phyloP scores from a whole-genome alignment of 345 rosid genomes.

The Syzygium aromaticum region DNA sequence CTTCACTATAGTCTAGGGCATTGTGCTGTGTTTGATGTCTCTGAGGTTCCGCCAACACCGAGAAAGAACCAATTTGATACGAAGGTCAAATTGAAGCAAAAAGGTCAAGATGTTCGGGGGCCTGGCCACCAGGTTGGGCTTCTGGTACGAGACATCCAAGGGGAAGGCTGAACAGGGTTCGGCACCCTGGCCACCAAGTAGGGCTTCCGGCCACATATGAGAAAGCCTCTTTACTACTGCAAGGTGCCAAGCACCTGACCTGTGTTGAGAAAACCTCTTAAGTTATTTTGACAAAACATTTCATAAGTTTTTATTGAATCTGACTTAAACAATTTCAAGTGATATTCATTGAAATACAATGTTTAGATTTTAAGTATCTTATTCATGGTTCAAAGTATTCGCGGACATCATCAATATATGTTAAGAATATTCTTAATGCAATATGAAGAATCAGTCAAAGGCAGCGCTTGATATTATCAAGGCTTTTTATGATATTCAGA shows the following conservation, averaged over 20 bases:
- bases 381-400: too few relatives aligned
- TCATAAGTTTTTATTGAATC: too few relatives aligned
- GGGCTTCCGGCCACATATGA: not conserved
- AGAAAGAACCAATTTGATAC: not conserved
- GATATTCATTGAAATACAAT: too few relatives aligned
- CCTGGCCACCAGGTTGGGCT: not conserved
- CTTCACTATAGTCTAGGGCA: not conserved
- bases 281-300: too few relatives aligned
- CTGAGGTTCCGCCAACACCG: not conserved
- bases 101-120: not conserved
- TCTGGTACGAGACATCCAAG: not conserved
- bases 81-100: not conserved
- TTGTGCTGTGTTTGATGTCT: not conserved
- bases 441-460: too few relatives aligned
- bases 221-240: not conserved
- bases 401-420: too few relatives aligned
- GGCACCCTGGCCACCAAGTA: not conserved
- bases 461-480: too few relatives aligned
- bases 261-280: too few relatives aligned
- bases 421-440: too few relatives aligned
- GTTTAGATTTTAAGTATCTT: too few relatives aligned
- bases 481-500: too few relatives aligned
- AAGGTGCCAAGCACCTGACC: not conserved
- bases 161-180: not conserved
- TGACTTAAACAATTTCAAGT: too few relatives aligned